Conservation (phyloP, 164 flowering plant species). For the Saururus chinensis region DNA sequence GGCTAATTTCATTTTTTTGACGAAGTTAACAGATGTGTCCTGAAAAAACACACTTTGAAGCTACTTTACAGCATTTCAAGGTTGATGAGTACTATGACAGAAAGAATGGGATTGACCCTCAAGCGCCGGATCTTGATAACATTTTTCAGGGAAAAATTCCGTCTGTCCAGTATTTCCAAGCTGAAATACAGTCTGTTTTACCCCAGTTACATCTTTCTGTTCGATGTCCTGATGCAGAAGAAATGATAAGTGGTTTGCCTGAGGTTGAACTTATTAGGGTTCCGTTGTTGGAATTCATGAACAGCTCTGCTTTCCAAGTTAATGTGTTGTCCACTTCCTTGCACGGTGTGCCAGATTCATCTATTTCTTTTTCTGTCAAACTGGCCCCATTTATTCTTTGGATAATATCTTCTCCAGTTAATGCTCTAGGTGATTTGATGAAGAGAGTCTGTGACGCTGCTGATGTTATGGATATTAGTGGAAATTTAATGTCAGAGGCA, state of each 20-base stretch:
- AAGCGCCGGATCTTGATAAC: conserved; percentile 6
- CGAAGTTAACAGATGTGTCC: conserved; percentile 65
- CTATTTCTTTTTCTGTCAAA: conserved; percentile 43
- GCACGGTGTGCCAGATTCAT: conserved; percentile 17
- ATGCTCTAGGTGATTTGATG: conserved; percentile 29
- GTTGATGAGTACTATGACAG: conserved; percentile 38
- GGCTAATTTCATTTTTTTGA: conserved; percentile 21
- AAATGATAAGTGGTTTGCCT: conserved; percentile 6
- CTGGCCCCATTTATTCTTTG: conserved; percentile 68
- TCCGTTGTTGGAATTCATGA: conserved; percentile 41
- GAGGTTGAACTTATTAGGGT: conserved; percentile 28
- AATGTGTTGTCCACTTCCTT: conserved; percentile 17
- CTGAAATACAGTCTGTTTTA: conserved; percentile 44
- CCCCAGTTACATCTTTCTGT: conserved; percentile 27
- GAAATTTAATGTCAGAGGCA: conserved; percentile 12
- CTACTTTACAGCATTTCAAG: conserved; percentile 47
- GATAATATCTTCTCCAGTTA: conserved; percentile 47
- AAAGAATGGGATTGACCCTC: conserved; percentile 11
- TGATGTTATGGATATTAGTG: conserved; percentile 9
- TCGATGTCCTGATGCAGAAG: conserved; percentile 15
- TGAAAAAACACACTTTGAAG: conserved; percentile 52
- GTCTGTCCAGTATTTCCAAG: conserved; percentile 40
- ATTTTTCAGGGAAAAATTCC: conserved; percentile 10
- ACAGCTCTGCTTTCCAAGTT: conserved; percentile 27
- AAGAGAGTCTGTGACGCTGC: conserved; percentile 24